These are phyloP conservation scores for Haplosporangium sp. DNA, from an alignment of 371 early-diverging fungal species.

Conservation along the genomic window DNA sequence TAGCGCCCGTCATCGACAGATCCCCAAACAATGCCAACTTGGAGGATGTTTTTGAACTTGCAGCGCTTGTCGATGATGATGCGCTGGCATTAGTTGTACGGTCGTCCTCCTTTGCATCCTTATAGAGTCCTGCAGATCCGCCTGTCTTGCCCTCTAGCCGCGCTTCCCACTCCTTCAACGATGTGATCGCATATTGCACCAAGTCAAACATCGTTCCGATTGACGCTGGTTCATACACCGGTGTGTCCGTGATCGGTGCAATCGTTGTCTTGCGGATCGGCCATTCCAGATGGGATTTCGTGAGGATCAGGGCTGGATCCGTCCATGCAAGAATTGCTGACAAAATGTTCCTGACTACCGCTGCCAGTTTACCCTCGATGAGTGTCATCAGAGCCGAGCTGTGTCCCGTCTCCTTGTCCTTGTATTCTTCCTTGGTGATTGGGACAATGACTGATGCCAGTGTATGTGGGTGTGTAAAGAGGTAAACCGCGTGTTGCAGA, in stretches of 20 bases:
- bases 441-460: conserved; percentile 37
- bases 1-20: conserved; percentile 11
- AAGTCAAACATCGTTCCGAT: conserved; percentile 54
- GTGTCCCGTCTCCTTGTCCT: conserved; percentile 35
- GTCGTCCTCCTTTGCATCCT: conserved; percentile 35
- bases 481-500: conserved; percentile 42
- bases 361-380: conserved; percentile 50
- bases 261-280: conserved; percentile 41
- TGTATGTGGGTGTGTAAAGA: conserved; percentile 46
- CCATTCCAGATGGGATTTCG: conserved; percentile 49
- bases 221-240: conserved; percentile 51
- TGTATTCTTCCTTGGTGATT: conserved; percentile 33
- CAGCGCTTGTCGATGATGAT: conserved; percentile 20
- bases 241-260: conserved; percentile 41
- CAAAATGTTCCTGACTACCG: conserved; percentile 47
- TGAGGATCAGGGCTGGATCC: conserved; percentile 44
- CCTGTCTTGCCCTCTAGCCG: conserved; percentile 54
- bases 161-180: conserved; percentile 55
- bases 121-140: conserved; percentile 45
- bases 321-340: conserved; percentile 50
- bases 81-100: conserved; percentile 14
- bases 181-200: conserved; percentile 49
- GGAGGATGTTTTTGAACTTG: conserved; percentile 36
- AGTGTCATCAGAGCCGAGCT: conserved; percentile 21
- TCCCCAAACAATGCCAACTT: conserved; percentile 38